A percentile compares a stretch with the other conserved stretches of the same genome.
Conservation (phyloP, 129 eudicot genomes). For the Centella asiatica region DNA sequence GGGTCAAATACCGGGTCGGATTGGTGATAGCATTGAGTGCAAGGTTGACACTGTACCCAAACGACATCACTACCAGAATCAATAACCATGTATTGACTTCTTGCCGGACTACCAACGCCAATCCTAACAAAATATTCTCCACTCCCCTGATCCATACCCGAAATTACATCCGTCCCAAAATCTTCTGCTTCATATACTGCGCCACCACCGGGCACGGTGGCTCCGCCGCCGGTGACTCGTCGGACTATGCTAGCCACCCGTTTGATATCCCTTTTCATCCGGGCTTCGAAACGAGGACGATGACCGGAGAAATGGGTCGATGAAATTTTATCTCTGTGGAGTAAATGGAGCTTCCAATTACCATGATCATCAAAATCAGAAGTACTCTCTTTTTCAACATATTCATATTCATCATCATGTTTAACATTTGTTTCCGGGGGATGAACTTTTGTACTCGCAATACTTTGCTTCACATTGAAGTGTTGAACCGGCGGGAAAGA, state of each 20-base stretch:
- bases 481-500: conserved; percentile 42
- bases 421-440: conserved; percentile 21
- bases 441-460: conserved; percentile 21
- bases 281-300: conserved; percentile 32
- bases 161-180: conserved; percentile 82
- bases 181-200: conserved; percentile 46
- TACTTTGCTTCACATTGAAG: conserved; percentile 38
- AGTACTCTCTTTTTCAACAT: background rate
- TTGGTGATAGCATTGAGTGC: conserved; percentile 68
- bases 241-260: conserved; percentile 47
- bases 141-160: conserved; percentile 90
- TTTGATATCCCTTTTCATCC: conserved; percentile 48
- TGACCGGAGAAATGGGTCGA: conserved; percentile 29
- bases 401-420: conserved; percentile 12
- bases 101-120: conserved; percentile 80
- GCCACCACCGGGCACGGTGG: conserved; percentile 7
- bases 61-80: conserved; percentile 87
- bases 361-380: background rate
- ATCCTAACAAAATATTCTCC: conserved; percentile 87
- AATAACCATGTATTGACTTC: conserved; percentile 78
- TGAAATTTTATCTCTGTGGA: conserved; percentile 60
- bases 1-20: conserved; percentile 91
- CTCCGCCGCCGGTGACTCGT: conserved; percentile 6
- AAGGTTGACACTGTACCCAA: conserved; percentile 93
- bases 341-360: conserved; percentile 42